These are phyloP conservation scores for Amaranthus hypochondriacus DNA, from an alignment of 148 eudicot species.

Conservation along the genomic window DNA sequence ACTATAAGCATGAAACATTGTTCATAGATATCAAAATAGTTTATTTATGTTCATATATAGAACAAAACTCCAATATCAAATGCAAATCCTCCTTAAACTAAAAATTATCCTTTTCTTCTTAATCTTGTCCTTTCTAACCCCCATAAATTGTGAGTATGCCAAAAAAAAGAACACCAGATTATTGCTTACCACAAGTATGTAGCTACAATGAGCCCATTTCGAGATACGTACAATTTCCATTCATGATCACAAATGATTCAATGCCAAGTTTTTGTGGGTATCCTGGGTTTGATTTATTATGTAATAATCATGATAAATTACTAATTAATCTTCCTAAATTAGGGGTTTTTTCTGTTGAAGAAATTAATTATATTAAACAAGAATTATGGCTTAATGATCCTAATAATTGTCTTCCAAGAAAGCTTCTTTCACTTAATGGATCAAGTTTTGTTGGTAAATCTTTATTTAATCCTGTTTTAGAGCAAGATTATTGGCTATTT, in stretches of 20 bases:
- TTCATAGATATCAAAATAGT: background rate
- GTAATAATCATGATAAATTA: conserved; percentile 11
- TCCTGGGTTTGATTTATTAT: conserved; percentile 28
- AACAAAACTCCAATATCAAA: background rate
- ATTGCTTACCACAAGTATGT: conserved; percentile 17
- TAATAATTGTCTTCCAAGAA: conserved; percentile 27
- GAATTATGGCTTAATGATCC: conserved; percentile 30
- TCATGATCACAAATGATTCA: conserved; percentile 6
- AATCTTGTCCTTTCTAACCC: background rate
- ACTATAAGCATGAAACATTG: background rate
- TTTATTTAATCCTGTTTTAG: conserved; percentile 6
- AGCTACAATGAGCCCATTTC: conserved; percentile 8
- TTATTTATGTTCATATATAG: background rate
- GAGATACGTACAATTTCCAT: conserved; percentile 23
- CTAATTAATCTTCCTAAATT: conserved; percentile 10
- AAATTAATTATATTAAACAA: conserved; percentile 26
- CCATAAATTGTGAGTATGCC: background rate
- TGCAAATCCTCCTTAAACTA: background rate
- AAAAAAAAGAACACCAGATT: background rate
- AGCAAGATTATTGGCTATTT: conserved; percentile 18
- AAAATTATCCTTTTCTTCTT: background rate
- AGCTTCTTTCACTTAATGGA: conserved; percentile 20
- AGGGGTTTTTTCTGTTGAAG: conserved; percentile 21
- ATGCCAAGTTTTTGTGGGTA: conserved; percentile 23
- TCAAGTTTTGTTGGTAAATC: conserved; percentile 3